These are phyloP conservation scores for Xylariaceae sp. DNA, from an alignment of 2,329 filamentous ascomycete species.

Conservation along the genomic window DNA sequence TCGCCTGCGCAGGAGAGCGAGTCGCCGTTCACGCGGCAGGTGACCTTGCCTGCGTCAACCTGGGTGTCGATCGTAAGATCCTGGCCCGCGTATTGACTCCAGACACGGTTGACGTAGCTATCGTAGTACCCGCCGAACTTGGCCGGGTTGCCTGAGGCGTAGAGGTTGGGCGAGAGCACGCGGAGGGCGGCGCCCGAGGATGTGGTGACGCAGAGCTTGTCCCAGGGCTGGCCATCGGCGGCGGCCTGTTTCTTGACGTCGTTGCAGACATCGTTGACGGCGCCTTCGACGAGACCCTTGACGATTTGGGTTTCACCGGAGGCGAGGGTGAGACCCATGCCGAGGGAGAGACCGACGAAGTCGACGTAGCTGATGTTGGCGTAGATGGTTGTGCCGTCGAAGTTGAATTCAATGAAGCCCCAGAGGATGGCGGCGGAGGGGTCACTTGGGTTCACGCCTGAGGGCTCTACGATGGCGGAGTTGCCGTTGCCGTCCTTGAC, in stretches of 20 bases:
- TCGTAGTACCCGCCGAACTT: slow-evolving; percentile 40
- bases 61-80: slow-evolving; percentile 43
- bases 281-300: slow-evolving; percentile 35
- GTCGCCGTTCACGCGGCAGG: slow-evolving; percentile 35
- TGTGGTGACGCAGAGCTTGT: slow-evolving; percentile 39
- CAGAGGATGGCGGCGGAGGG: slow-evolving; percentile 42
- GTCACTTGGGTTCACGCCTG: slow-evolving; percentile 40
- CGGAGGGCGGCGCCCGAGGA: slow-evolving; percentile 37
- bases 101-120: slow-evolving; percentile 43
- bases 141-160: slow-evolving; percentile 32
- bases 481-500: slow-evolving; percentile 30
- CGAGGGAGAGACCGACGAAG: slow-evolving; percentile 46
- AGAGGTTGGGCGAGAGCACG: slow-evolving; percentile 42
- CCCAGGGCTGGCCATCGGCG: slow-evolving; percentile 40
- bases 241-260: slow-evolving; percentile 35
- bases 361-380: slow-evolving; percentile 50
- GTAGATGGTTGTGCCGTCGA: slow-evolving; percentile 35
- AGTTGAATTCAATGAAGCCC: slow-evolving; percentile 48
- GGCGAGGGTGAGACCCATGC: slow-evolving; percentile 40
- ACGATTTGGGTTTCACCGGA: slow-evolving; percentile 36
- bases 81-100: slow-evolving; percentile 36
- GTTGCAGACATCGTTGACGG: slow-evolving; percentile 39
- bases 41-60: slow-evolving; percentile 34
- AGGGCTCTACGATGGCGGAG: slow-evolving; percentile 42
- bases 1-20: slow-evolving; percentile 39